Evolutionary conservation across 441 rosid genomes (phyloP).

Genomic region (Viola pubescens): DNA sequence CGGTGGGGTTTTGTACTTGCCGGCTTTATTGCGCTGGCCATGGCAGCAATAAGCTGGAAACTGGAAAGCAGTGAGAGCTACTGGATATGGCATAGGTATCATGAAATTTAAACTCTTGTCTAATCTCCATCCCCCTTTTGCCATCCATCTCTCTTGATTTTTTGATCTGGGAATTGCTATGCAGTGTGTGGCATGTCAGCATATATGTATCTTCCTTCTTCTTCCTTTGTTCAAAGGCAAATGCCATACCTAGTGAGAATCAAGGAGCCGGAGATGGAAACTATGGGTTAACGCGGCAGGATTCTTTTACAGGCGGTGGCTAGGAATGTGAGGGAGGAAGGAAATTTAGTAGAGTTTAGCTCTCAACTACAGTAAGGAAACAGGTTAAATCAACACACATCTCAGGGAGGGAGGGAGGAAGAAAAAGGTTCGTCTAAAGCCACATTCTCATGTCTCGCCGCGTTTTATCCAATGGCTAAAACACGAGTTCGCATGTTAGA

Average conservation of each 20-base stretch:
- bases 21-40: conserved; percentile 55
- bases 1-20: conserved; percentile 61
- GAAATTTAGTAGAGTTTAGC: conserved; percentile 11
- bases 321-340: conserved; percentile 14
- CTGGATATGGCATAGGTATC: conserved; percentile 99
- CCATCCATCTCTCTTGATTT: background rate
- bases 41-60: conserved; percentile 85
- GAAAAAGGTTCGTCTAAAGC: no score
- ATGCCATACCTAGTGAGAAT: conserved; percentile 26
- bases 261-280: conserved; percentile 25
- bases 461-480: no score
- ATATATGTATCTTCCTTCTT: conserved; percentile 86
- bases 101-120: background rate
- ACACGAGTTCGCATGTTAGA: no score
- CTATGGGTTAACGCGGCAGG: conserved; percentile 61
- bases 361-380: background rate
- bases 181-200: conserved; percentile 84
- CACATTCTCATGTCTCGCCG: no score
- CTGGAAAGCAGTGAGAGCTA: conserved; percentile 78
- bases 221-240: conserved; percentile 89
- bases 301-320: conserved; percentile 48
- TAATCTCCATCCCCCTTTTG: conserved; percentile 3
- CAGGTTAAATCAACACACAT: background rate
- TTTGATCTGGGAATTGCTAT: conserved; percentile 20
- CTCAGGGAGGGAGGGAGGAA: no score